Evolutionary conservation across 164 flowering plant species (phyloP).

Genomic region (Euptelea pleiosperma): DNA sequence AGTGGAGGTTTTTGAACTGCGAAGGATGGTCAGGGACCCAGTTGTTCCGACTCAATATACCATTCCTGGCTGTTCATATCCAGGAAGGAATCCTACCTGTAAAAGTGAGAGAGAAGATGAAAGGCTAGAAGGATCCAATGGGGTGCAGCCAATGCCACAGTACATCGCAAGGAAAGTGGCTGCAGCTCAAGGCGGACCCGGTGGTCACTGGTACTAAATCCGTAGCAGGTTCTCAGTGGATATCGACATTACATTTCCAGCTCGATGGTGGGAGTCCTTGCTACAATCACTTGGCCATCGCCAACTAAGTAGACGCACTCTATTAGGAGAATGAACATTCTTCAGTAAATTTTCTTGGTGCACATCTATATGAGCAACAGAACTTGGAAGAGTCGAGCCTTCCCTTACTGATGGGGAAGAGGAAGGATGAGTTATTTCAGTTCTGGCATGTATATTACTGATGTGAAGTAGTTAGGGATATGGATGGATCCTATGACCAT

Average conservation of each 20-base stretch:
- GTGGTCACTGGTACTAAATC: slow-evolving; percentile 58
- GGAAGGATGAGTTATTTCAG: too few species aligned
- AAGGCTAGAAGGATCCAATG: slow-evolving; percentile 50
- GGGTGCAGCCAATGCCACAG: slow-evolving; percentile 67
- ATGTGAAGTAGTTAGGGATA: background rate
- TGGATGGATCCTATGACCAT: background rate
- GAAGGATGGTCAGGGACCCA: slow-evolving; percentile 57
- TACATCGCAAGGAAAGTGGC: slow-evolving; percentile 78
- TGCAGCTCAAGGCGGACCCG: slow-evolving; percentile 71
- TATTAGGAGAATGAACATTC: too few species aligned
- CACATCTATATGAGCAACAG: too few species aligned
- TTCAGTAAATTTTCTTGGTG: too few species aligned
- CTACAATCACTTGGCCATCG: too few species aligned
- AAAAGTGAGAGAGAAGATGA: slow-evolving; percentile 66
- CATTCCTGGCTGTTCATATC: slow-evolving; percentile 53
- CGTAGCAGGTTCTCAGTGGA: too few species aligned
- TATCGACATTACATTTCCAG: too few species aligned
- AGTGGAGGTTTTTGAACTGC: slow-evolving; percentile 53
- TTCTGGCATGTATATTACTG: too few species aligned
- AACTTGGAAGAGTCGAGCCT: too few species aligned
- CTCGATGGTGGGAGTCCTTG: too few species aligned
- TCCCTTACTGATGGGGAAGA: background rate
- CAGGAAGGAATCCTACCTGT: slow-evolving; percentile 60
- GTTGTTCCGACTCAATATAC: slow-evolving; percentile 47
- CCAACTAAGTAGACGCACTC: too few species aligned